These are phyloP conservation scores for Penicillium digitatum DNA, from an alignment of 2,329 filamentous ascomycete species.

Conservation along the genomic window DNA sequence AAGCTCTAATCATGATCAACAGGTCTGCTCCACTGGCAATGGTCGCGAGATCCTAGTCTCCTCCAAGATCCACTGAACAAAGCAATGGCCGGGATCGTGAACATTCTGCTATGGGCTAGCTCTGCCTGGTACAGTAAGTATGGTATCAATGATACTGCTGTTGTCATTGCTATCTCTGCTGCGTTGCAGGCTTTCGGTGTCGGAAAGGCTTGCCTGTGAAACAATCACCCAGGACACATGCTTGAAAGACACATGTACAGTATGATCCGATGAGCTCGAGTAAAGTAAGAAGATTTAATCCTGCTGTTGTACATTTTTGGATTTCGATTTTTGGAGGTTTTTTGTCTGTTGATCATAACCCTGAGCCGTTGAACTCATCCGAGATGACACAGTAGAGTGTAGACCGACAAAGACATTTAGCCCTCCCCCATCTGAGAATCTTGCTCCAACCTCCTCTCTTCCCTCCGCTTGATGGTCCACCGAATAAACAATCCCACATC, in stretches of 20 bases:
- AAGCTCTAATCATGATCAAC: neutral
- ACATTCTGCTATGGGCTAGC: constrained; percentile 27
- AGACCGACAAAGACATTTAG: neutral
- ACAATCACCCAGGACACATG: neutral
- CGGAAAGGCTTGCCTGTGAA: constrained; percentile 9
- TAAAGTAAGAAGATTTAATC: neutral
- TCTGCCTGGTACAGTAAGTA: constrained; percentile 30
- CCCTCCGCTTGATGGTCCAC: constrained; percentile 27
- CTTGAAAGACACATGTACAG: neutral
- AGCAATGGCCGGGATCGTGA: constrained; percentile 27
- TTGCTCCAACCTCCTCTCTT: neutral
- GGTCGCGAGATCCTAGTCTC: constrained; percentile 19
- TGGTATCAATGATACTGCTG: constrained; percentile 24
- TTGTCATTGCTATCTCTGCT: constrained; percentile 21
- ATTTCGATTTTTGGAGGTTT: neutral
- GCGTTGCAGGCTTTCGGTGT: constrained; percentile 25
- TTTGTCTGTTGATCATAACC: neutral
- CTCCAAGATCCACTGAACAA: constrained; percentile 30
- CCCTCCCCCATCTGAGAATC: neutral
- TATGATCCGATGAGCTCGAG: neutral
- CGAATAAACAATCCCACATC: constrained; percentile 40
- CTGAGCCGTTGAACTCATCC: neutral
- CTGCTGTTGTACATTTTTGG: neutral
- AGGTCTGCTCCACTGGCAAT: constrained; percentile 30
- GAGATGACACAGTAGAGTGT: neutral